Conservation (phyloP, 1,284 basidiomycete genomes). For the Heterobasidion parviporum region DNA sequence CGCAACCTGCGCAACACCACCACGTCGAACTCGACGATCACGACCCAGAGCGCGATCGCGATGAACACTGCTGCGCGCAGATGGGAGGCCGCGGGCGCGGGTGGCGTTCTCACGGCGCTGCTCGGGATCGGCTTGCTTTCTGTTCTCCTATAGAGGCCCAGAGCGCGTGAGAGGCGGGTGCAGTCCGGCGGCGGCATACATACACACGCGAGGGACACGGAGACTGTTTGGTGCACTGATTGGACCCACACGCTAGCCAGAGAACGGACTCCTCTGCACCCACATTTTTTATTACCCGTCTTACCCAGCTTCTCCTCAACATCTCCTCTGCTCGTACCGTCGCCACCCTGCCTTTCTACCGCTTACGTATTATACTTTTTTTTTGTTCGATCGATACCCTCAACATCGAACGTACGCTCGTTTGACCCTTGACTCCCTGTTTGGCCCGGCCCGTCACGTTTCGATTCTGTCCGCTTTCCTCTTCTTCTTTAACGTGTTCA, state of each 20-base stretch:
- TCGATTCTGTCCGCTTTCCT: neutral
- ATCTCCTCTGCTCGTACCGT: neutral
- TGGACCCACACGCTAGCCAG: neutral
- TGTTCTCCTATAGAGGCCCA: neutral
- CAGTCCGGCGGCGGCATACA: too few species aligned
- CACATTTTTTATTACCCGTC: neutral
- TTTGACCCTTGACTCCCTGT: neutral
- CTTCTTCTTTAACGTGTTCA: neutral
- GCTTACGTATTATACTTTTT: neutral
- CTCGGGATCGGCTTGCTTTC: neutral
- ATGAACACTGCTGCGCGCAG: neutral
- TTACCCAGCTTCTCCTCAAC: neutral
- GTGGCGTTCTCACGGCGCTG: neutral
- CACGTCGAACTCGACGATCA: constrained; percentile 1
- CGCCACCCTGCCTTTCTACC: neutral
- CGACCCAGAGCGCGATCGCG: neutral
- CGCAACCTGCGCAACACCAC: constrained; percentile 36
- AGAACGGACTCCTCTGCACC: neutral
- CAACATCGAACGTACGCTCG: neutral
- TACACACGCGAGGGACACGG: neutral
- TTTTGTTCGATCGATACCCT: neutral
- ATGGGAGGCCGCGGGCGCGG: constrained; percentile 1
- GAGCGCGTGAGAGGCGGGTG: too few species aligned
- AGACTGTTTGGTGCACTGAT: neutral
- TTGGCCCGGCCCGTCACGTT: neutral